These are phyloP conservation scores for Arachnomyces sp. DNA, from an alignment of 2,329 filamentous ascomycete genomes.

Conservation along the genomic window DNA sequence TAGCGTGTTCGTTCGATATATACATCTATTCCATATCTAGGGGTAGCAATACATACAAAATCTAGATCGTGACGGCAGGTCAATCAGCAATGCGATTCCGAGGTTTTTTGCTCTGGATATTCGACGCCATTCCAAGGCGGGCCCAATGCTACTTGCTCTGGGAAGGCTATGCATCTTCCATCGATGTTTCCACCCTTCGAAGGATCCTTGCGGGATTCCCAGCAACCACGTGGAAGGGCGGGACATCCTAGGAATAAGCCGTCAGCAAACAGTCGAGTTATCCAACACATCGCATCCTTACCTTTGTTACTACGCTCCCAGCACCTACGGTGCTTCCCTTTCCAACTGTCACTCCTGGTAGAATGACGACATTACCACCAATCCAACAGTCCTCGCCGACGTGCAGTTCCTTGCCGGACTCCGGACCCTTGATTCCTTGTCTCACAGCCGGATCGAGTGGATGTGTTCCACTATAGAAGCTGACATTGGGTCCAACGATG, in stretches of 20 bases:
- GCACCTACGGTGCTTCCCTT: constrained; percentile 67
- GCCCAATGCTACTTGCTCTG: no score
- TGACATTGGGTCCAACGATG: constrained; percentile 70
- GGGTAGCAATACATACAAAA: no score
- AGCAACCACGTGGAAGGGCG: constrained; percentile 34
- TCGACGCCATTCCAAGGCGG: no score
- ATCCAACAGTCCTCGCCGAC: constrained; percentile 80
- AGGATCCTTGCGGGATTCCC: constrained; percentile 35
- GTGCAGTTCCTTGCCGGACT: constrained; percentile 63
- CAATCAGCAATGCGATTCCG: no score
- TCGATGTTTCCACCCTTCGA: constrained; percentile 32
- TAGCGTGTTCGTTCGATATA: no score
- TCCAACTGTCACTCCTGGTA: constrained; percentile 73
- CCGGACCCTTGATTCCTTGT: constrained; percentile 68
- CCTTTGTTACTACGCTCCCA: constrained; percentile 74
- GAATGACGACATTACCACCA: constrained; percentile 61
- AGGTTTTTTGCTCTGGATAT: no score
- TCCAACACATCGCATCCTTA: constrained; percentile 16
- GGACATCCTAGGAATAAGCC: constrained; percentile 28
- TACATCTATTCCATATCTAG: no score
- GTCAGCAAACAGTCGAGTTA: not conserved
- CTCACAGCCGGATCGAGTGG: constrained; percentile 67
- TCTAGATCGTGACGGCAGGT: no score
- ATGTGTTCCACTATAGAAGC: constrained; percentile 67
- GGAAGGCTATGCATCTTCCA: constrained; percentile 14